phyloP scores from a whole-genome alignment of 1,139 yeast genomes.

The Suhomyces yuchorum region DNA sequence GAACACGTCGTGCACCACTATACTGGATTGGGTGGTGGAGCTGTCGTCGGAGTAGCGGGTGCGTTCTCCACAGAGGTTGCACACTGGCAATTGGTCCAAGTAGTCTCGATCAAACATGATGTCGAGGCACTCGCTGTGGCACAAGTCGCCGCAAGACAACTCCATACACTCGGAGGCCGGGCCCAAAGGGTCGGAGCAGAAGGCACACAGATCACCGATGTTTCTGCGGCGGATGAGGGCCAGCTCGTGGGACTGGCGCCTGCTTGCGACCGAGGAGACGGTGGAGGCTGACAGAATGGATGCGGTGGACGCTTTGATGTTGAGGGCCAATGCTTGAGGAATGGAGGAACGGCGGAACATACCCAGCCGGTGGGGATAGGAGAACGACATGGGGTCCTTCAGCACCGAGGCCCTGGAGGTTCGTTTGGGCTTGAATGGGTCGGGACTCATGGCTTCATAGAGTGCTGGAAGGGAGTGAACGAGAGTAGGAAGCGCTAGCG shows the following conservation, averaged over 20 bases:
- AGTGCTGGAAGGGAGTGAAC: constrained; percentile 1
- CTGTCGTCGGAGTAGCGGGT: constrained; percentile 15
- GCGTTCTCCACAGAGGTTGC: constrained; percentile 16
- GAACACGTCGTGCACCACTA: constrained; percentile 11
- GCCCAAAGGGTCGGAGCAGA: constrained; percentile 30
- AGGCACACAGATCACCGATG: constrained; percentile 24
- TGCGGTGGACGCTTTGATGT: constrained; percentile 11
- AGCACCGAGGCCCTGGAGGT: constrained; percentile 6
- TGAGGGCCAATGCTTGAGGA: constrained; percentile 10
- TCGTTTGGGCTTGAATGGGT: constrained; percentile 1
- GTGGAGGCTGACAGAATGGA: constrained; percentile 11
- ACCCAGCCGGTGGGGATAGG: background rate
- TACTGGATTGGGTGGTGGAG: constrained; percentile 11
- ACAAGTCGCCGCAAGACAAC: constrained; percentile 31
- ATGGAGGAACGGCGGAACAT: constrained; percentile 7
- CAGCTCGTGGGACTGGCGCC: constrained; percentile 7
- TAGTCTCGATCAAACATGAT: constrained; percentile 18
- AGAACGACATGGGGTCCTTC: background rate
- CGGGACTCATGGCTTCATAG: constrained; percentile 5
- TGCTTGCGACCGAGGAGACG: constrained; percentile 8
- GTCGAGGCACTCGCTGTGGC: constrained; percentile 34
- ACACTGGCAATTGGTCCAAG: constrained; percentile 14
- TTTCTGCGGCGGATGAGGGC: constrained; percentile 7
- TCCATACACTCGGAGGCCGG: constrained; percentile 29
- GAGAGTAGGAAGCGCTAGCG: background rate